These are phyloP conservation scores for Cnidoscolus chayamansa DNA, from an alignment of 441 rosid species.

Conservation along the genomic window DNA sequence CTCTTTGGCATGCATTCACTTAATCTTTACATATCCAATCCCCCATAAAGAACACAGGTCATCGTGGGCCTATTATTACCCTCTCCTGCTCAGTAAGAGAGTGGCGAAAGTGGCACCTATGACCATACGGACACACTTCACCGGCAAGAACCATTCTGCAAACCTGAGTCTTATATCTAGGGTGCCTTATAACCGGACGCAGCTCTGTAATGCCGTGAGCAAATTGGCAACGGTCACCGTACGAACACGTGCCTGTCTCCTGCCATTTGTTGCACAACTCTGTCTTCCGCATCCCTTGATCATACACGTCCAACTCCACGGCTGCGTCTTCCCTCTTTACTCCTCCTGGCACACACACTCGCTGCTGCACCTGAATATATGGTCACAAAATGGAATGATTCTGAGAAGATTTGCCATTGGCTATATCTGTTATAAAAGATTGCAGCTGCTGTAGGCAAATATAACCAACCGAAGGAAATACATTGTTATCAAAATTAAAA, in stretches of 20 bases:
- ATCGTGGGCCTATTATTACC: slow-evolving; percentile 38
- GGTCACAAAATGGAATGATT: neutral
- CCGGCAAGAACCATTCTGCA: slow-evolving; percentile 73
- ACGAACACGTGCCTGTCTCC: slow-evolving; percentile 71
- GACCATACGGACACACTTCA: slow-evolving; percentile 64
- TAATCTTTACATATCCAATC: slow-evolving; percentile 7
- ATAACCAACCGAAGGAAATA: neutral
- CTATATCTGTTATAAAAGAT: no score
- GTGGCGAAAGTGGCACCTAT: slow-evolving; percentile 85
- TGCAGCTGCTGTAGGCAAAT: neutral
- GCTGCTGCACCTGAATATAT: slow-evolving; percentile 34
- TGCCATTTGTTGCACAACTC: slow-evolving; percentile 94
- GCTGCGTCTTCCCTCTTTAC: slow-evolving; percentile 46
- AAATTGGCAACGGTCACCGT: slow-evolving; percentile 65
- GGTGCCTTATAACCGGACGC: slow-evolving; percentile 74
- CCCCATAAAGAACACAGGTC: slow-evolving; percentile 8
- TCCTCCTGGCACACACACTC: slow-evolving; percentile 35
- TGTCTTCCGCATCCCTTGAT: slow-evolving; percentile 74
- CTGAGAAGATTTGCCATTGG: no score
- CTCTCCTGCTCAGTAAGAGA: slow-evolving; percentile 61
- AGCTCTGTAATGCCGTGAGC: slow-evolving; percentile 79
- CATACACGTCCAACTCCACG: slow-evolving; percentile 50
- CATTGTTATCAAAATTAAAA: neutral
- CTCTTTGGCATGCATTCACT: neutral
- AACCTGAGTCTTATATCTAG: slow-evolving; percentile 67